Evolutionary conservation across 2,329 filamentous ascomycete genomes (phyloP).

Genomic region (Proliferodiscus dingleyae): DNA sequence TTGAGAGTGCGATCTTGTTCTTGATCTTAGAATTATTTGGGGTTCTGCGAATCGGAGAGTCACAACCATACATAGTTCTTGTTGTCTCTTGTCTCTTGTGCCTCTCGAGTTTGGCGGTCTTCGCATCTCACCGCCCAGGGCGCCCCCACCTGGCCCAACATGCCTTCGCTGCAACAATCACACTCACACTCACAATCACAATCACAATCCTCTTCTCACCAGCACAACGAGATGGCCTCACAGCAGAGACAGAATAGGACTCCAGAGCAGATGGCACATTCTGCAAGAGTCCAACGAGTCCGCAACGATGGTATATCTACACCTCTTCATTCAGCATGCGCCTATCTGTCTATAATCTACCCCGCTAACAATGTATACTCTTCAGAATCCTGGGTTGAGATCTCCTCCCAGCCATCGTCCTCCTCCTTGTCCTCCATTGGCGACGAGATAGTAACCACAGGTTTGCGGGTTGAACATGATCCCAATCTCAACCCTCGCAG

Average conservation of each 20-base stretch:
- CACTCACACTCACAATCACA: conserved; percentile 1
- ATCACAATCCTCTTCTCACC: not conserved
- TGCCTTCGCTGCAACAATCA: not conserved
- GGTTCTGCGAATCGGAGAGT: too few relatives aligned
- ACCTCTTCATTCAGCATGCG: conserved; percentile 20
- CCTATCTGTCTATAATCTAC: not conserved
- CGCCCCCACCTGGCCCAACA: too few relatives aligned
- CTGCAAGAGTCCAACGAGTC: conserved; percentile 10
- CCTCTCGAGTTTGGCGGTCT: too few relatives aligned
- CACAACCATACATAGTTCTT: too few relatives aligned
- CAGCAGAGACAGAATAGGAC: conserved; percentile 3
- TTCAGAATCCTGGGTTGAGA: conserved; percentile 91
- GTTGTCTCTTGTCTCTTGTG: too few relatives aligned
- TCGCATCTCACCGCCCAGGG: conserved; percentile 1
- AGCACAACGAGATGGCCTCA: not conserved
- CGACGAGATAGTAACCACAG: conserved; percentile 88
- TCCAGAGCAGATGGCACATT: conserved; percentile 9
- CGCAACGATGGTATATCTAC: conserved; percentile 26
- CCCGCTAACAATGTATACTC: conserved; percentile 3
- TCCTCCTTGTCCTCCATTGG: conserved; percentile 82
- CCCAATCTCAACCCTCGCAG: conserved; percentile 52
- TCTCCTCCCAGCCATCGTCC: conserved; percentile 87
- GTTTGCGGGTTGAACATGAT: conserved; percentile 67
- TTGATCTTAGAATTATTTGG: too few relatives aligned
- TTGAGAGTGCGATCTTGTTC: too few relatives aligned